These are phyloP conservation scores for Myriangium duriaei DNA, from an alignment of 2,329 filamentous ascomycete species.

Conservation along the genomic window DNA sequence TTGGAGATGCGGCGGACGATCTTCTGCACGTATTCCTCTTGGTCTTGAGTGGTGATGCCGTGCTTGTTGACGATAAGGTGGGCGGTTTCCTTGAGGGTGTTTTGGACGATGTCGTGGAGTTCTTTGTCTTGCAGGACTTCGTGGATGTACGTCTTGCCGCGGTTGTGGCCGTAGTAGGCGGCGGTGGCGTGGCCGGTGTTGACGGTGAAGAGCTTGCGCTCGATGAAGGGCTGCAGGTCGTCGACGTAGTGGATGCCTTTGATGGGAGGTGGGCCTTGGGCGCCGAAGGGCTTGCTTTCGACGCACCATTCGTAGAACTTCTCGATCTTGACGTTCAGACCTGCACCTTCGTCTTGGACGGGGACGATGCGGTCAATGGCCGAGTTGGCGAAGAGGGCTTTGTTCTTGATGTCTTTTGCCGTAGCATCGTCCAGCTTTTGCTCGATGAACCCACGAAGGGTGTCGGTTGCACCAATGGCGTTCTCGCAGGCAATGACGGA, in stretches of 20 bases:
- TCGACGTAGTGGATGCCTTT: constrained; percentile 88
- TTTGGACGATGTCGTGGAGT: constrained; percentile 68
- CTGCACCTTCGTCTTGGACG: constrained; percentile 65
- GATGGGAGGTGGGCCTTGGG: constrained; percentile 58
- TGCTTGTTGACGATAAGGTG: constrained; percentile 79
- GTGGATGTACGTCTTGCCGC: constrained; percentile 75
- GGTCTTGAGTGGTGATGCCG: constrained; percentile 59
- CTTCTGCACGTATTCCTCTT: constrained; percentile 77
- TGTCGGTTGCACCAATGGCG: constrained; percentile 86
- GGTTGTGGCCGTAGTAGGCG: constrained; percentile 86
- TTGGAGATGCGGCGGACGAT: constrained; percentile 92
- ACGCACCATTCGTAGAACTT: constrained; percentile 99
- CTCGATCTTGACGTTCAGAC: constrained; percentile 87
- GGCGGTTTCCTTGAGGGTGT: constrained; percentile 74
- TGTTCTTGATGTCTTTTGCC: constrained; percentile 54
- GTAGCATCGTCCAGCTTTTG: constrained; percentile 58
- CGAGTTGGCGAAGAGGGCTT: constrained; percentile 89
- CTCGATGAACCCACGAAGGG: constrained; percentile 62
- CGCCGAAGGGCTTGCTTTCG: constrained; percentile 71
- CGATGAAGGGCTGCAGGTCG: constrained; percentile 86
- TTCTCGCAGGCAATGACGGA: constrained; percentile 98
- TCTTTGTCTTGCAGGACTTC: constrained; percentile 72
- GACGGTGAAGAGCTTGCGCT: constrained; percentile 98
- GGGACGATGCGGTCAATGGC: constrained; percentile 98
- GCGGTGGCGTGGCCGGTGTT: constrained; percentile 96